These are phyloP conservation scores for Prunella vulgaris DNA, from an alignment of 257 asterid genomes.

Conservation along the genomic window DNA sequence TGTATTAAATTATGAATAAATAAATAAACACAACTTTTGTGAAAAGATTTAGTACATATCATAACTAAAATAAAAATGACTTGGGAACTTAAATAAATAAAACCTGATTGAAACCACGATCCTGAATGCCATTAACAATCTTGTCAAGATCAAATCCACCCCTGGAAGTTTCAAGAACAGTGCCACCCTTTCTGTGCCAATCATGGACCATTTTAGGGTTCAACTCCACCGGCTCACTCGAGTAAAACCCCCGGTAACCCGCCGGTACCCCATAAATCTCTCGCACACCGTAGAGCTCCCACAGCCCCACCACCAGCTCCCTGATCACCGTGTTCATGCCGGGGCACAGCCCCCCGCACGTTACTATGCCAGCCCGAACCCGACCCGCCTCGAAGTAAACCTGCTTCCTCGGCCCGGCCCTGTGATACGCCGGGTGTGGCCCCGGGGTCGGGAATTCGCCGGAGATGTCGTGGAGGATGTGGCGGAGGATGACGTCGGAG, in stretches of 20 bases:
- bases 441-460: constrained; percentile 17
- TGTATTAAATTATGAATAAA: too few relatives aligned
- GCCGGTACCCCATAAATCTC: constrained; percentile 56
- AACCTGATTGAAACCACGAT: constrained; percentile 70
- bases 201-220: constrained; percentile 53
- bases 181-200: constrained; percentile 76
- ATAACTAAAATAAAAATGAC: background rate
- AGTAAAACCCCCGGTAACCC: constrained; percentile 71
- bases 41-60: too few relatives aligned
- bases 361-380: constrained; percentile 66
- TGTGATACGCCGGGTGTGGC: constrained; percentile 41
- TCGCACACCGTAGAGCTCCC: constrained; percentile 73
- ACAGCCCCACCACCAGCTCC: constrained; percentile 80
- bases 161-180: constrained; percentile 62
- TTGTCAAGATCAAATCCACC: constrained; percentile 64
- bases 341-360: constrained; percentile 89
- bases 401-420: constrained; percentile 77
- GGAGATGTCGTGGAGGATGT: constrained; percentile 50
- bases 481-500: constrained; percentile 59
- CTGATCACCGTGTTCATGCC: constrained; percentile 82
- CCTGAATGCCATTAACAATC: constrained; percentile 58
- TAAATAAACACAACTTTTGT: too few relatives aligned
- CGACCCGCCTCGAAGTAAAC: constrained; percentile 38
- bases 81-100: background rate
- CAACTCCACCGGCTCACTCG: constrained; percentile 36